phyloP scores from a whole-genome alignment of 2,329 filamentous ascomycete genomes.

The Paecilomyces variotii region DNA sequence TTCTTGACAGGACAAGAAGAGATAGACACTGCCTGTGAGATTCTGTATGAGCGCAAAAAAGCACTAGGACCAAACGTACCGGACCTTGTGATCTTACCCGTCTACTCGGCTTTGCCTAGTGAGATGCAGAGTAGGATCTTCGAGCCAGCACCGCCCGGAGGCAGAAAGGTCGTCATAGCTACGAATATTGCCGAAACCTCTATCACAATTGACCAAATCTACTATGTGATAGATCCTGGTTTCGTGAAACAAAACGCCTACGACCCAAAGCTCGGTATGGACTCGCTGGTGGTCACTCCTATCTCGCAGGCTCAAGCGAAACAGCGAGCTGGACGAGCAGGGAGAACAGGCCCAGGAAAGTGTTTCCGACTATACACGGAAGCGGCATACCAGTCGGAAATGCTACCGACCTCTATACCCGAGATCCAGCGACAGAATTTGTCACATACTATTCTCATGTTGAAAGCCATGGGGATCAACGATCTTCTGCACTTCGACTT shows the following conservation, averaged over 20 bases:
- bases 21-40: constrained; percentile 91
- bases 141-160: constrained; percentile 78
- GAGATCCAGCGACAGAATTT: constrained; percentile 95
- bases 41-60: constrained; percentile 93
- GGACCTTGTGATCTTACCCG: constrained; percentile 83
- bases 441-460: constrained; percentile 87
- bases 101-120: constrained; percentile 88
- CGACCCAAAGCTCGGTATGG: constrained; percentile 96
- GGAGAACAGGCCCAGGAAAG: constrained; percentile 90
- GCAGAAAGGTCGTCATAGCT: constrained; percentile 89
- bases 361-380: constrained; percentile 95
- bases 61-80: constrained; percentile 83
- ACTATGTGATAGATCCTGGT: constrained; percentile 92
- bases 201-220: constrained; percentile 96
- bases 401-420: constrained; percentile 91
- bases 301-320: constrained; percentile 96
- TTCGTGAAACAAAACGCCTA: constrained; percentile 98
- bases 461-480: constrained; percentile 99
- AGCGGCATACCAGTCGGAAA: constrained; percentile 89
- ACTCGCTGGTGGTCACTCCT: constrained; percentile 87
- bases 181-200: constrained; percentile 98
- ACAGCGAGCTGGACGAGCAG: constrained; percentile 84
- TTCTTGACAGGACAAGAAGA: constrained; percentile 98
- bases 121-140: constrained; percentile 95
- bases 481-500: constrained; percentile 96